Percentiles rank a stretch among this genome's conserved stretches.
These are phyloP conservation scores for Butyriboletus loyo DNA, from an alignment of 768 basidiomycete species.

Conservation along the genomic window DNA sequence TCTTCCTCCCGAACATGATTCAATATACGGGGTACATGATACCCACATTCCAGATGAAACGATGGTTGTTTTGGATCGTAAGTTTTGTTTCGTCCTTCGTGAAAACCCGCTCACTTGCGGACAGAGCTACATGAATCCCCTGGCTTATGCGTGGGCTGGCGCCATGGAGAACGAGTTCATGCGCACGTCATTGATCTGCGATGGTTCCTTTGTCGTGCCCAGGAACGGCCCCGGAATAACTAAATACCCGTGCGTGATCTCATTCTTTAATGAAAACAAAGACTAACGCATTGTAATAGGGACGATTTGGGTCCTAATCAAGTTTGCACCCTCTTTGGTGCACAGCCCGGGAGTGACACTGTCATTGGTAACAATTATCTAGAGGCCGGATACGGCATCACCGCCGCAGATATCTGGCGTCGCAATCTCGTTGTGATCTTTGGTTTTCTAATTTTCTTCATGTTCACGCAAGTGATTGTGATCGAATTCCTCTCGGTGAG, in stretches of 20 bases:
- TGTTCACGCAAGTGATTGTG: slow-evolving; percentile 61
- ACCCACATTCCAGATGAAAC: slow-evolving; percentile 66
- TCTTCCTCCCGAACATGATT: slow-evolving; percentile 77
- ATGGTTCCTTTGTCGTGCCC: slow-evolving; percentile 63
- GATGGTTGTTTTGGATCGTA: slow-evolving; percentile 86
- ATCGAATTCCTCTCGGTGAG: slow-evolving; percentile 64
- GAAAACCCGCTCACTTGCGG: slow-evolving; percentile 6
- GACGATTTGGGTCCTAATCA: slow-evolving; percentile 61
- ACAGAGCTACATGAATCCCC: slow-evolving; percentile 74
- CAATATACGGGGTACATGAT: slow-evolving; percentile 71
- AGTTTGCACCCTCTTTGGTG: slow-evolving; percentile 74
- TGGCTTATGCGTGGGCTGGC: slow-evolving; percentile 73
- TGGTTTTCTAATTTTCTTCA: slow-evolving; percentile 68
- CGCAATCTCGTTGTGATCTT: slow-evolving; percentile 69
- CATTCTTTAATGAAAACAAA: not conserved
- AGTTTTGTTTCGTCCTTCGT: slow-evolving; percentile 22
- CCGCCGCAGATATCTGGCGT: slow-evolving; percentile 55
- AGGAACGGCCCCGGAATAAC: slow-evolving; percentile 53
- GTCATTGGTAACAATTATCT: slow-evolving; percentile 66
- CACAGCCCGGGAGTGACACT: slow-evolving; percentile 48
- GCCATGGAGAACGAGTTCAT: slow-evolving; percentile 86
- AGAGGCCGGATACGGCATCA: slow-evolving; percentile 47
- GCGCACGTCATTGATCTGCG: slow-evolving; percentile 60
- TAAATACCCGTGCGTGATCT: slow-evolving; percentile 58
- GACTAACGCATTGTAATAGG: slow-evolving; percentile 34